phyloP scores from a whole-genome alignment of 2,329 filamentous ascomycete species.

The Venturia aucupariae region DNA sequence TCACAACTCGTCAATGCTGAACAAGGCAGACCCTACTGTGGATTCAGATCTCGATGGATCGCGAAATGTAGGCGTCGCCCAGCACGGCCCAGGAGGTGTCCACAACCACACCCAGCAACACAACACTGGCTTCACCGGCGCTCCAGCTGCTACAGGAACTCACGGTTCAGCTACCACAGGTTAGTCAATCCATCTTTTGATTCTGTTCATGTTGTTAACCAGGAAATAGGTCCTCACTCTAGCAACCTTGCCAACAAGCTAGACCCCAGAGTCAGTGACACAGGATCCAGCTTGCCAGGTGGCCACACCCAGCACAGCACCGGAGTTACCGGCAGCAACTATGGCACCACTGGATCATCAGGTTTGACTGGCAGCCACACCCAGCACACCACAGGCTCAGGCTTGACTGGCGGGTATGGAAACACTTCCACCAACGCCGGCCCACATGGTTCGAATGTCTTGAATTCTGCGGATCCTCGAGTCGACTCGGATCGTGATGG shows the following conservation, averaged over 20 bases:
- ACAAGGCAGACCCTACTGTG: constrained; percentile 21
- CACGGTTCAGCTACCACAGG: too few relatives aligned
- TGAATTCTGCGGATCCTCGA: constrained; percentile 15
- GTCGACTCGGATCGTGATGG: constrained; percentile 17
- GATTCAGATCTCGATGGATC: constrained; percentile 23
- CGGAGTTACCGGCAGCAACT: neutral
- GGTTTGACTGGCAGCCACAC: constrained; percentile 11
- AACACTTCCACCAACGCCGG: neutral
- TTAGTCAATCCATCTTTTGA: too few relatives aligned
- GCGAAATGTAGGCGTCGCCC: constrained; percentile 17
- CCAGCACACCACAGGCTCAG: constrained; percentile 6
- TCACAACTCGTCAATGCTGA: constrained; percentile 18
- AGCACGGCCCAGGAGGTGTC: constrained; percentile 11
- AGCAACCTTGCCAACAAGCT: constrained; percentile 19
- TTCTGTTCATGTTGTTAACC: too few relatives aligned
- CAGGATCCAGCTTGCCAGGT: too few relatives aligned
- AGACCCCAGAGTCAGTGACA: constrained; percentile 21
- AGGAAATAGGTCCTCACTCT: neutral
- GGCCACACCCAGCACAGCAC: too few relatives aligned
- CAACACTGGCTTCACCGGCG: neutral
- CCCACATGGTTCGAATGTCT: neutral
- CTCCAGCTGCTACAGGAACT: too few relatives aligned
- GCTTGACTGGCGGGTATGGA: neutral
- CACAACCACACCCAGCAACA: constrained; percentile 16
- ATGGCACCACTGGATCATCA: constrained; percentile 6